Conservation (phyloP, 768 basidiomycete genomes). For the Pleurotus giganteus region DNA sequence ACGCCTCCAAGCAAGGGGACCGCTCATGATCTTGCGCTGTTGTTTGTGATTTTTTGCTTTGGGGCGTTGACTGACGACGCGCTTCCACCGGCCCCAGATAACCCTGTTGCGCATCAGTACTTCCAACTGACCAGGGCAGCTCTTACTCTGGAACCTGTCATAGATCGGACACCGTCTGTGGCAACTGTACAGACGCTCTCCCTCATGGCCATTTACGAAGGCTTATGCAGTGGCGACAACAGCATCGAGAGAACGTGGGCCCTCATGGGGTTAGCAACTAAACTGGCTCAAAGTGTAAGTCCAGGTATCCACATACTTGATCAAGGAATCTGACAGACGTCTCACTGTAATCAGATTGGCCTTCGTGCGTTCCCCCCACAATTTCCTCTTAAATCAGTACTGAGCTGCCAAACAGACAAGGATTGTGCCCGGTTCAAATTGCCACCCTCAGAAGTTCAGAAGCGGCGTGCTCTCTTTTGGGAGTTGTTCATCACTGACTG, state of each 20-base stretch:
- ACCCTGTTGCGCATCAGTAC: slow-evolving; percentile 49
- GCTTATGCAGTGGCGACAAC: slow-evolving; percentile 62
- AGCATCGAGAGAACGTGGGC: slow-evolving; percentile 72
- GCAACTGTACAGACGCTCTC: slow-evolving; percentile 66
- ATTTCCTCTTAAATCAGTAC: background rate
- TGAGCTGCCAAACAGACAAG: slow-evolving; percentile 42
- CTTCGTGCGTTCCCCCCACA: slow-evolving; percentile 47
- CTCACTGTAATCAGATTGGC: slow-evolving; percentile 47
- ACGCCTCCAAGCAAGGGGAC: slow-evolving; percentile 20
- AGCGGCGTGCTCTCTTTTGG: slow-evolving; percentile 70
- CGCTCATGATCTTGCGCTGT: slow-evolving; percentile 61
- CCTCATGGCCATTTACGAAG: slow-evolving; percentile 71
- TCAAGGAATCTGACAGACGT: slow-evolving; percentile 9
- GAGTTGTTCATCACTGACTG: slow-evolving; percentile 72
- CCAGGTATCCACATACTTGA: background rate
- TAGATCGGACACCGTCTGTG: slow-evolving; percentile 71
- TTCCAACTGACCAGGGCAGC: slow-evolving; percentile 64
- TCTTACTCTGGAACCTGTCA: slow-evolving; percentile 62
- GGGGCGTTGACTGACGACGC: slow-evolving; percentile 57
- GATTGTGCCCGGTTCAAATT: slow-evolving; percentile 73
- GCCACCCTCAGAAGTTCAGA: slow-evolving; percentile 61
- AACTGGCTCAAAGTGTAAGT: slow-evolving; percentile 68
- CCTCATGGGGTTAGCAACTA: slow-evolving; percentile 61
- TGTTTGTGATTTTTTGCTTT: slow-evolving; percentile 63
- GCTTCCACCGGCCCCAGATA: slow-evolving; percentile 51